Evolutionary conservation across 2,329 filamentous ascomycete species (phyloP).

Genomic region (Pestalotiopsis sp.): DNA sequence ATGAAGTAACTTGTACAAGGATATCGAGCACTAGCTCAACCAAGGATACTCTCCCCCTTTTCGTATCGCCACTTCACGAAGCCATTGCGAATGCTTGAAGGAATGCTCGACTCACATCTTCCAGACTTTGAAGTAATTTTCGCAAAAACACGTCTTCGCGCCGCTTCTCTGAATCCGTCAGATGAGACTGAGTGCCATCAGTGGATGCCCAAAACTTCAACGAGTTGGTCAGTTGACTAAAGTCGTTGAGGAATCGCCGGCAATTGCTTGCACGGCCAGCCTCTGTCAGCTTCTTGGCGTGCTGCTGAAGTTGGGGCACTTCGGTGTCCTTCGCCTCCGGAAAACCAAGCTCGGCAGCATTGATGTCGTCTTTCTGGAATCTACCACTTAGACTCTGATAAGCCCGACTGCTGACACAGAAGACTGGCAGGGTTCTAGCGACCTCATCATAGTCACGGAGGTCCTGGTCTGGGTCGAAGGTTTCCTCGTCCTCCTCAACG

Average conservation of each 20-base stretch:
- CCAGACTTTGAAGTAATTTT: not conserved
- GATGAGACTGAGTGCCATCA: not conserved
- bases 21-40: not conserved
- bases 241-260: slow-evolving; percentile 51
- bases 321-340: slow-evolving; percentile 55
- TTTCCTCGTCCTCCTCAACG: slow-evolving; percentile 53
- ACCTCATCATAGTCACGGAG: slow-evolving; percentile 60
- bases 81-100: not conserved
- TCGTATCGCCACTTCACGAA: not conserved
- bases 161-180: not conserved
- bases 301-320: slow-evolving; percentile 58
- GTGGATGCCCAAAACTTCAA: slow-evolving; percentile 35
- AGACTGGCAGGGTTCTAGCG: slow-evolving; percentile 59
- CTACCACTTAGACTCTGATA: slow-evolving; percentile 65
- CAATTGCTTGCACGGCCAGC: slow-evolving; percentile 38
- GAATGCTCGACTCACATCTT: not conserved
- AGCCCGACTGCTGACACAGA: slow-evolving; percentile 65
- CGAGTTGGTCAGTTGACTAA: slow-evolving; percentile 45
- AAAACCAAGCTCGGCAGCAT: slow-evolving; percentile 47
- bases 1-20: too few species aligned
- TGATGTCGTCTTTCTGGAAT: slow-evolving; percentile 49
- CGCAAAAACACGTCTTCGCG: not conserved
- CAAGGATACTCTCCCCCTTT: not conserved
- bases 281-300: slow-evolving; percentile 62
- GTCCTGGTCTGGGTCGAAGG: slow-evolving; percentile 58